These are phyloP conservation scores for Ophiostoma himal-ulmi DNA, from an alignment of 2,329 filamentous ascomycete species.

Conservation along the genomic window DNA sequence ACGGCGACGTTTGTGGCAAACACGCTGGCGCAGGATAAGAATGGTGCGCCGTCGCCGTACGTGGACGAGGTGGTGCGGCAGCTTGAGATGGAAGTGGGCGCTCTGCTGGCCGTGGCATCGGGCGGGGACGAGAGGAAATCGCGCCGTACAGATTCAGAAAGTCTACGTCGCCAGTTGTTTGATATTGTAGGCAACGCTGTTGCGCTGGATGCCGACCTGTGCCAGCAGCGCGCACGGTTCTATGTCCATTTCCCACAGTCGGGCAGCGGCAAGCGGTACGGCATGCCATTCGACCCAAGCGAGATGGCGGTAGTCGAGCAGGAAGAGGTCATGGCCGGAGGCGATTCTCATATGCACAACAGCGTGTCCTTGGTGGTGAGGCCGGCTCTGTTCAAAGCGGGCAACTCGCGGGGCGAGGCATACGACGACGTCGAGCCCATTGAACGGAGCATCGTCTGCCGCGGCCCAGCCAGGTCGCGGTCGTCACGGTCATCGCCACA, in stretches of 20 bases:
- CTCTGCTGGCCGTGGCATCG: background rate
- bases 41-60: background rate
- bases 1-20: conserved; percentile 17
- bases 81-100: background rate
- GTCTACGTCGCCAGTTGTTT: background rate
- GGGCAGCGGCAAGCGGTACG: conserved; percentile 15
- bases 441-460: background rate
- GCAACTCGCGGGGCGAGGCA: conserved; percentile 21
- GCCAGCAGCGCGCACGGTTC: conserved; percentile 23
- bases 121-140: background rate
- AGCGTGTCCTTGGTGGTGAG: conserved; percentile 12
- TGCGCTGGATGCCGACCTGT: conserved; percentile 21
- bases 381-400: conserved; percentile 22
- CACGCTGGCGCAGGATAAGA: background rate
- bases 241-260: conserved; percentile 20
- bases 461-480: background rate
- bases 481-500: background rate
- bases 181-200: conserved; percentile 11
- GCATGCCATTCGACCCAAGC: conserved; percentile 19
- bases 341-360: background rate
- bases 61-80: background rate
- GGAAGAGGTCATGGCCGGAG: background rate
- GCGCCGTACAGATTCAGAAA: background rate
- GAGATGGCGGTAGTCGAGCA: background rate
- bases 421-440: conserved; percentile 19